Percentiles rank a stretch among this genome's conserved stretches.
Evolutionary conservation across 2,329 filamentous ascomycete genomes (phyloP).

Genomic region (Akanthomyces lecanii): DNA sequence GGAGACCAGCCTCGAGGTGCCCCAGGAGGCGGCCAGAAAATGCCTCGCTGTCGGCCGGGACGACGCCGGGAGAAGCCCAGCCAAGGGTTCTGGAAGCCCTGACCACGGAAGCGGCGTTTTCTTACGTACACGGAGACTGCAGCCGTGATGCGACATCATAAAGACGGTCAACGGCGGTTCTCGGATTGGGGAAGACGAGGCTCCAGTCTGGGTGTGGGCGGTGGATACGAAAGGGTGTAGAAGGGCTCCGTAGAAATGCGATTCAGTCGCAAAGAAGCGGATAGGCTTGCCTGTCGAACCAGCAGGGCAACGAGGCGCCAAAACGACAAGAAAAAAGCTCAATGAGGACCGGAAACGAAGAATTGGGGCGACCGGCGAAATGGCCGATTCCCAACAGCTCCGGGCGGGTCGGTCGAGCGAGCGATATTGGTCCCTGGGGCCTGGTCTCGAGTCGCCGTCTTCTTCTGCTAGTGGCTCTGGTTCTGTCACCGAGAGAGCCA

Average conservation of each 20-base stretch:
- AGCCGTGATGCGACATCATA: slow-evolving; percentile 12
- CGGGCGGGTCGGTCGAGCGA: slow-evolving; percentile 10
- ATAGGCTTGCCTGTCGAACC: not conserved
- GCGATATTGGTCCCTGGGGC: not conserved
- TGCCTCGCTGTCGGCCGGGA: slow-evolving; percentile 17
- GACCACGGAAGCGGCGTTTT: slow-evolving; percentile 15
- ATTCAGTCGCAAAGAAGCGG: slow-evolving; percentile 10
- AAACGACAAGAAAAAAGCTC: slow-evolving; percentile 2
- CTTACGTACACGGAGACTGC: slow-evolving; percentile 13
- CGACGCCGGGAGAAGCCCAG: slow-evolving; percentile 7
- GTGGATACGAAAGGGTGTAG: slow-evolving; percentile 7
- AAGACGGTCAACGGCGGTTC: slow-evolving; percentile 18
- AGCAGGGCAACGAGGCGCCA: not conserved
- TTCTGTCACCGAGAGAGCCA: slow-evolving; percentile 14
- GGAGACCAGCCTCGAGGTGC: slow-evolving; percentile 2
- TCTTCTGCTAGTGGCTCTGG: not conserved
- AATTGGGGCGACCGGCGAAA: slow-evolving; percentile 15
- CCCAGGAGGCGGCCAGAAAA: slow-evolving; percentile 10
- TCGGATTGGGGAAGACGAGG: slow-evolving; percentile 10
- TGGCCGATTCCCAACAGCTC: slow-evolving; percentile 13
- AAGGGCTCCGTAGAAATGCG: slow-evolving; percentile 12
- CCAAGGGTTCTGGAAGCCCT: slow-evolving; percentile 13
- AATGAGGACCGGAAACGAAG: not conserved
- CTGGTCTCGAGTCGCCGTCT: not conserved
- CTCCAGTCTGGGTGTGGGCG: slow-evolving; percentile 5